These are phyloP conservation scores for Tardiomyces depauwii DNA, from an alignment of 1,139 yeast species.

Conservation along the genomic window DNA sequence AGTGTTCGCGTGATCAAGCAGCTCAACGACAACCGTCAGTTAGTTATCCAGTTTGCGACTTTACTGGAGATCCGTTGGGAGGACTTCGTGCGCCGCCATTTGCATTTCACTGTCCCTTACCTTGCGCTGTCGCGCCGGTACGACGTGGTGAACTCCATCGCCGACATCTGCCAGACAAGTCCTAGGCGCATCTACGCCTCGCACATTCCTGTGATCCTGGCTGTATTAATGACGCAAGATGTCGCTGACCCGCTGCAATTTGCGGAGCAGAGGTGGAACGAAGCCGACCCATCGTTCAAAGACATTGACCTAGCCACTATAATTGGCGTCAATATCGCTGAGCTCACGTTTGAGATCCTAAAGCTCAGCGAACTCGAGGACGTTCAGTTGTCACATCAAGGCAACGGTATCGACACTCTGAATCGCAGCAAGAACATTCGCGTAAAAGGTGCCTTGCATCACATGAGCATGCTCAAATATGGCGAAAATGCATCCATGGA, in stretches of 20 bases:
- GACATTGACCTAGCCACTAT: background rate
- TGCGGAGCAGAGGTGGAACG: slow-evolving; percentile 42
- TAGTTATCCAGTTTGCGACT: slow-evolving; percentile 50
- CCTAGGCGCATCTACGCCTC: slow-evolving; percentile 19
- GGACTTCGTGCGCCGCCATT: slow-evolving; percentile 58
- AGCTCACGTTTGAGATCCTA: background rate
- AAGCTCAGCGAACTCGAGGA: background rate
- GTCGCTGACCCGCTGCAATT: slow-evolving; percentile 37
- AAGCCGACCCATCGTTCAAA: slow-evolving; percentile 29
- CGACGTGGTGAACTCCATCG: slow-evolving; percentile 52
- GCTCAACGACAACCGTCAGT: slow-evolving; percentile 36
- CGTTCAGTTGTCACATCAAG: slow-evolving; percentile 3
- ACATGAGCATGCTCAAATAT: background rate
- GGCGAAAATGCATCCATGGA: background rate
- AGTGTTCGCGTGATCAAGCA: slow-evolving; percentile 53
- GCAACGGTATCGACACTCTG: slow-evolving; percentile 1
- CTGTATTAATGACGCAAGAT: slow-evolving; percentile 31
- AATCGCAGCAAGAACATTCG: background rate
- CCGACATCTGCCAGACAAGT: slow-evolving; percentile 24
- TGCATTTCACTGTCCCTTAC: slow-evolving; percentile 66
- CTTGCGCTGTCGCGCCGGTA: slow-evolving; percentile 53
- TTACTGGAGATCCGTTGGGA: slow-evolving; percentile 50
- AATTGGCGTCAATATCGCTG: slow-evolving; percentile 2
- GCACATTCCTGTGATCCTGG: slow-evolving; percentile 34
- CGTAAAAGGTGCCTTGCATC: background rate